A percentile compares a stretch with the other conserved stretches of the same genome.
These are phyloP conservation scores for Cyclotella atomus DNA, from an alignment of 108 stramenopile species.

Conservation along the genomic window DNA sequence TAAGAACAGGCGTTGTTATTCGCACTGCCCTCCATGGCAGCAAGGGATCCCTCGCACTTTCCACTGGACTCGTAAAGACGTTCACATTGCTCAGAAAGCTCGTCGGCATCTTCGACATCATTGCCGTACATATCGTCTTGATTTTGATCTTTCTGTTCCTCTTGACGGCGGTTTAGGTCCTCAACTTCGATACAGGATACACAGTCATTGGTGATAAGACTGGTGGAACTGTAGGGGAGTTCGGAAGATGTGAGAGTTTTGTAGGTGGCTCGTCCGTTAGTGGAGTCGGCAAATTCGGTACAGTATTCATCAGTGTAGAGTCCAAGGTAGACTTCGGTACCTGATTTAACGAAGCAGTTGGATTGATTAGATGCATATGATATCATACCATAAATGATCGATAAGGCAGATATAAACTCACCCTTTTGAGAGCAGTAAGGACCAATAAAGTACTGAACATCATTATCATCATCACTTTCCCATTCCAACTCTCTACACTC, in stretches of 20 bases:
- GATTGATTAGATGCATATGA: neutral
- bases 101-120: slow-evolving; percentile 19
- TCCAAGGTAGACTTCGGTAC: slow-evolving; percentile 53
- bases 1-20: slow-evolving; percentile 24
- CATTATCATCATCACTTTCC: slow-evolving; percentile 26
- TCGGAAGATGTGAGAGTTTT: slow-evolving; percentile 26
- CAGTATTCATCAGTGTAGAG: slow-evolving; percentile 70
- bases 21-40: neutral
- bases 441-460: slow-evolving; percentile 59
- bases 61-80: slow-evolving; percentile 25
- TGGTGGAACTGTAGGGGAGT: slow-evolving; percentile 30
- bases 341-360: neutral
- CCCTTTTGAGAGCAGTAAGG: slow-evolving; percentile 68
- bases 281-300: slow-evolving; percentile 55
- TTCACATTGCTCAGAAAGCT: slow-evolving; percentile 21
- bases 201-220: slow-evolving; percentile 37
- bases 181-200: slow-evolving; percentile 34
- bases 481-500: slow-evolving; percentile 34
- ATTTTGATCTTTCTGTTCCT: slow-evolving; percentile 15
- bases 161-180: slow-evolving; percentile 20
- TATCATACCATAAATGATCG: neutral
- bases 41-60: slow-evolving; percentile 30
- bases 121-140: slow-evolving; percentile 21
- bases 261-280: slow-evolving; percentile 46
- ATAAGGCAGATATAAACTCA: slow-evolving; percentile 7